phyloP scores from a whole-genome alignment of 768 basidiomycete species.

The Xanthoconium stramineum region DNA sequence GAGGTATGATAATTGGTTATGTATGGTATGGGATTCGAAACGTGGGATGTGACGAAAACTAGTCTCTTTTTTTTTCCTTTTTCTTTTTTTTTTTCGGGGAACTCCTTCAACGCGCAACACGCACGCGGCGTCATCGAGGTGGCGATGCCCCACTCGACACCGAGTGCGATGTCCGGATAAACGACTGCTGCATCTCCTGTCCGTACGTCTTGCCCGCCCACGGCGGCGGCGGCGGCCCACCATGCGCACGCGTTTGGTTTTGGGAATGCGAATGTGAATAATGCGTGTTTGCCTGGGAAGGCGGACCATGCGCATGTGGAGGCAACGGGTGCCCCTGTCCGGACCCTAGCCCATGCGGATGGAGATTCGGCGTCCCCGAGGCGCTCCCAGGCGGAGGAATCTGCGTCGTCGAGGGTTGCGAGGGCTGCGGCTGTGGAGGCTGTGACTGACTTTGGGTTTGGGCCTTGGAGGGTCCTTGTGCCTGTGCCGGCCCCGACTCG shows the following conservation, averaged over 20 bases:
- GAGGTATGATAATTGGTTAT: too few relatives aligned
- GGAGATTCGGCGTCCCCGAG: conserved; percentile 16
- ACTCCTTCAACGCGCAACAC: too few relatives aligned
- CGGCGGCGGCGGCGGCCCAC: conserved; percentile 23
- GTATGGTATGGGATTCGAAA: background rate
- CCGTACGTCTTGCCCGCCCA: conserved; percentile 24
- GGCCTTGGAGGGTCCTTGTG: conserved; percentile 1
- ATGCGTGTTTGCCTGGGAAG: conserved; percentile 9
- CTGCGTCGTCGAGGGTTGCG: conserved; percentile 11
- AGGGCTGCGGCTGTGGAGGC: conserved; percentile 3
- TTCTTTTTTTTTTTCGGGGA: background rate
- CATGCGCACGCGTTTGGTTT: conserved; percentile 12
- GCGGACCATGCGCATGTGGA: conserved; percentile 5
- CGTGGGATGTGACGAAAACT: background rate
- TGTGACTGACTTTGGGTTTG: conserved; percentile 4
- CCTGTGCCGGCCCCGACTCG: conserved; percentile 11
- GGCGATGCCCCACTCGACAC: conserved; percentile 38
- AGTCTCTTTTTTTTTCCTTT: background rate
- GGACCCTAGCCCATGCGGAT: conserved; percentile 8
- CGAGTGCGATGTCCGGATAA: conserved; percentile 45
- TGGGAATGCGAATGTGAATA: background rate
- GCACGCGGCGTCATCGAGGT: conserved; percentile 4
- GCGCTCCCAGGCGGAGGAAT: conserved; percentile 3
- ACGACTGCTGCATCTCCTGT: conserved; percentile 37
- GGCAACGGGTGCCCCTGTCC: conserved; percentile 10